Evolutionary conservation across 2,329 filamentous ascomycete species (phyloP).

Genomic region (Colletotrichum trifolii): DNA sequence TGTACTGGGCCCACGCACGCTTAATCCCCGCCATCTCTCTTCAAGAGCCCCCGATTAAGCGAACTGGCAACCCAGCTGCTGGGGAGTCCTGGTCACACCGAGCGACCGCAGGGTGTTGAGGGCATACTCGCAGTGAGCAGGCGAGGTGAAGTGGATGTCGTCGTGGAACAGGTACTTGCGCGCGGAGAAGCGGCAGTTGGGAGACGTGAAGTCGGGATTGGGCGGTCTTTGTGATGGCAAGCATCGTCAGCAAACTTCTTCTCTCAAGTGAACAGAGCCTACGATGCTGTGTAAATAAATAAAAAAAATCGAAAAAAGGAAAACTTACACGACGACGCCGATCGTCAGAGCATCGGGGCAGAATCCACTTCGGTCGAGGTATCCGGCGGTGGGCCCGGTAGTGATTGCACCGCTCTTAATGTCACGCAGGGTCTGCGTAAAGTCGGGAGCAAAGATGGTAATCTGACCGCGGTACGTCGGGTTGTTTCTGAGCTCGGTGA

Average conservation of each 20-base stretch:
- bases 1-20: too few relatives aligned
- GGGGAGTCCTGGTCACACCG: conserved; percentile 10
- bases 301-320: too few relatives aligned
- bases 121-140: conserved; percentile 22
- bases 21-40: too few relatives aligned
- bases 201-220: conserved; percentile 7
- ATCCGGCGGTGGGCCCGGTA: conserved; percentile 6
- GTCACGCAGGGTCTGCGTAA: conserved; percentile 17
- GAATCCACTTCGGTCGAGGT: conserved; percentile 7
- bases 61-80: conserved; percentile 15
- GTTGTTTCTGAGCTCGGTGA: conserved; percentile 16
- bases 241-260: too few relatives aligned
- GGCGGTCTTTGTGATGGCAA: background rate
- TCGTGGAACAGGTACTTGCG: conserved; percentile 26
- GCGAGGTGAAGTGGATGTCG: conserved; percentile 20
- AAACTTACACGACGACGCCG: conserved; percentile 11
- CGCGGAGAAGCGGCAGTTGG: conserved; percentile 7
- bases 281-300: too few relatives aligned
- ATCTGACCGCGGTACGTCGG: conserved; percentile 14
- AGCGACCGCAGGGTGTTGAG: conserved; percentile 11
- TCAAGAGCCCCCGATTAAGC: background rate
- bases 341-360: conserved; percentile 2
- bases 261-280: too few relatives aligned
- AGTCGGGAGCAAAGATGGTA: conserved; percentile 18
- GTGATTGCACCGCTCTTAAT: conserved; percentile 16